Evolutionary conservation across 768 basidiomycete genomes (phyloP).

Genomic region (Boletus vermiculosoides): DNA sequence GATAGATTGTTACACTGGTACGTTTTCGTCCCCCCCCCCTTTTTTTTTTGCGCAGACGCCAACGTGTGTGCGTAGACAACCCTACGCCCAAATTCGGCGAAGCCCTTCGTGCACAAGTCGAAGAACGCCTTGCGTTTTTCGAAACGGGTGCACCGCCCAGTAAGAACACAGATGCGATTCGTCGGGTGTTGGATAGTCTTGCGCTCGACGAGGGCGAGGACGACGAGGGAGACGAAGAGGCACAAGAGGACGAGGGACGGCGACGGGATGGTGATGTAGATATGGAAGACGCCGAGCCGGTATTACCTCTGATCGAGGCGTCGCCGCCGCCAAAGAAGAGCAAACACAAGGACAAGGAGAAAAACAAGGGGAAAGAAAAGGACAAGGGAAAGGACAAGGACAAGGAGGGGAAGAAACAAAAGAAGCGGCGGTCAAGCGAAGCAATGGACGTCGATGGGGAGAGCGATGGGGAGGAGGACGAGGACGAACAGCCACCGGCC

Average conservation of each 20-base stretch:
- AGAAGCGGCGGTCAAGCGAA: constrained; percentile 68
- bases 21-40: constrained; percentile 16
- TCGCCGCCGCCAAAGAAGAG: constrained; percentile 61
- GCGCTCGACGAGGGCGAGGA: constrained; percentile 64
- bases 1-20: constrained; percentile 93
- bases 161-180: constrained; percentile 91
- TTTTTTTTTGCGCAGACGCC: background rate
- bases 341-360: constrained; percentile 35
- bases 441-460: constrained; percentile 64
- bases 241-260: constrained; percentile 33
- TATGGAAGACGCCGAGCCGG: constrained; percentile 43
- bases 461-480: constrained; percentile 34
- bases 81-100: constrained; percentile 95
- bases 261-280: constrained; percentile 36
- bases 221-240: constrained; percentile 42
- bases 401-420: constrained; percentile 21
- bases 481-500: constrained; percentile 49
- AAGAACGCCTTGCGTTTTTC: constrained; percentile 93
- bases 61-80: constrained; percentile 46
- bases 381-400: background rate
- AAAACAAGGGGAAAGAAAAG: constrained; percentile 2
- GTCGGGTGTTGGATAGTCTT: constrained; percentile 80
- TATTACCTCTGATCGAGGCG: constrained; percentile 58
- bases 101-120: constrained; percentile 89
- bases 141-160: constrained; percentile 86